These are phyloP conservation scores for Candida awuae DNA, from an alignment of 805 yeast species.

Conservation along the genomic window DNA sequence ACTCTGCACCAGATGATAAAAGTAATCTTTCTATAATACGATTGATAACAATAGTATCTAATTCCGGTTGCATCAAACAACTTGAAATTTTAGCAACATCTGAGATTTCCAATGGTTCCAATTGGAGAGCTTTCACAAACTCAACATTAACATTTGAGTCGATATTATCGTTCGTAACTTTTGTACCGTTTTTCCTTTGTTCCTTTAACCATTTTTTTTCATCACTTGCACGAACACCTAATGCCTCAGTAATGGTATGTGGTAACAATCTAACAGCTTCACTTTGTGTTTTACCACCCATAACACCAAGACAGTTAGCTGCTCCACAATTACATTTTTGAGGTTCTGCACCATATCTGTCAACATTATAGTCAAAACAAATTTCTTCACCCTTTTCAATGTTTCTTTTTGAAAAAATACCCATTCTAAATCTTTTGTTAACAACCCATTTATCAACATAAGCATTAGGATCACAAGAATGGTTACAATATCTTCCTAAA, in stretches of 20 bases:
- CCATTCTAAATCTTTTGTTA: constrained; percentile 84
- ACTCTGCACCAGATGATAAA: constrained; percentile 31
- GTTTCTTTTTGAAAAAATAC: constrained; percentile 77
- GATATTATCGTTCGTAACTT: constrained; percentile 42
- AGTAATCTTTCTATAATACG: constrained; percentile 64
- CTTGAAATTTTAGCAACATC: constrained; percentile 78
- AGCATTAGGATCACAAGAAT: constrained; percentile 92
- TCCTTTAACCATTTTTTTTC: constrained; percentile 67
- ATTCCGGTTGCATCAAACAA: constrained; percentile 62
- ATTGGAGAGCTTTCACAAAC: constrained; percentile 52
- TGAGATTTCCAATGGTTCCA: constrained; percentile 40
- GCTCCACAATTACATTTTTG: constrained; percentile 95
- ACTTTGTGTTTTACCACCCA: constrained; percentile 97
- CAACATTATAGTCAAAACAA: constrained; percentile 90
- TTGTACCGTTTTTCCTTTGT: constrained; percentile 41
- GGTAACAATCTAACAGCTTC: constrained; percentile 82
- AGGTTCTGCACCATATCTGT: constrained; percentile 89
- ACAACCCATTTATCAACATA: constrained; percentile 97
- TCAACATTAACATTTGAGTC: constrained; percentile 55
- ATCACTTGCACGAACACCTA: constrained; percentile 61
- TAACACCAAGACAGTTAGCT: constrained; percentile 80
- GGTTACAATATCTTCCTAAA: constrained; percentile 87
- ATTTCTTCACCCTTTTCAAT: constrained; percentile 79
- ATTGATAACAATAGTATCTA: constrained; percentile 54
- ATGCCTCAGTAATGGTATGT: constrained; percentile 73